Base-by-base conservation (phyloP, 306 rosid species). In the Fragaria ananassa region DNA sequence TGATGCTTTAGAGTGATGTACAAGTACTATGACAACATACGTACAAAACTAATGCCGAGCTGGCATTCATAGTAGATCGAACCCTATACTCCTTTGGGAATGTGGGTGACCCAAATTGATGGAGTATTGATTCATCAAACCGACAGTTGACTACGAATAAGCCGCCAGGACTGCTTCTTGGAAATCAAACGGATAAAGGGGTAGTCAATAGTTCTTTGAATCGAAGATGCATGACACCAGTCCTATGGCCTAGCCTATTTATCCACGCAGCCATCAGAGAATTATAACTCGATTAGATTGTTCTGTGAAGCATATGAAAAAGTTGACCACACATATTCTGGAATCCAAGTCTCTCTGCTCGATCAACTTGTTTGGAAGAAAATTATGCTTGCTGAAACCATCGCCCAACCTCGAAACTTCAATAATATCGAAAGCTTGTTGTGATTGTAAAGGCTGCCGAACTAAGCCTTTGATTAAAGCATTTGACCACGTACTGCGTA, bases 161-260 rank as follows among this genome's bases (percentile, higher is more conserved):
- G 74, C 62, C 23, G 57, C 75, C 42, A 11, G 63, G 31, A 34
- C 49, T 71, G 74, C 74, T 10, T 25, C 13, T n/a, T 21, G 15
- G 50, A 34, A 70, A 70, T 10, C 12, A 18, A 57, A 23, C 63
- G 63, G 63, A 49, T 70, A 12, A 2, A 27, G 9, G 37, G 17
- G 35, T 9, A 19, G 62, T 70, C 74, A 70, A 70, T 31, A 34
- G 23, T 70, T 70, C 19, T 1, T 68, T 68, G 68, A 37, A 37
- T 37, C 41, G 7, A 29, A 27, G 66, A 10, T 21, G 62, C 44
- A 42, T 42, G 45, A 8, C 10, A 8, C 45, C 45, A 42, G 8
- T 42, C 11, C 45, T 41, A 41, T 41, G 31, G 41, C 41, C 41
- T 37, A 5, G 29, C 29, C 29, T 56, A 56, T 56, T 2, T 56